Conservation (phyloP, 345 rosid species). For the Murraya koenigii region DNA sequence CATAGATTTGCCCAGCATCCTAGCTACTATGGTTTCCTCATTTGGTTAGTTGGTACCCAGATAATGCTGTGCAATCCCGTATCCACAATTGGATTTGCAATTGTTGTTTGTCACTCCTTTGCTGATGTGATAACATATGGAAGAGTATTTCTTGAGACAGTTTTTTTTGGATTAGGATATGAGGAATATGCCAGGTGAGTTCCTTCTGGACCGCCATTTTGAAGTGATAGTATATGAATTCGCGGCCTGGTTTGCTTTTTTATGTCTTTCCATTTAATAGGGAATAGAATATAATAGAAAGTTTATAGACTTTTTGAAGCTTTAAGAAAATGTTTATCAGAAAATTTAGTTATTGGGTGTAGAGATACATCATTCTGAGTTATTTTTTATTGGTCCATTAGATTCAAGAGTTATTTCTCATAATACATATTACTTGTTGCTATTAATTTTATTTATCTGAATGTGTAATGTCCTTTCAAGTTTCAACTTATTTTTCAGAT, state of each 20-base stretch:
- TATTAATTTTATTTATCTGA: neutral
- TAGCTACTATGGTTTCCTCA: conserved; percentile 60
- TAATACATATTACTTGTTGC: neutral
- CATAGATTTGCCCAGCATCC: conserved; percentile 63
- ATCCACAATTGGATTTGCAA: conserved; percentile 51
- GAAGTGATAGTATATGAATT: conserved; percentile 27
- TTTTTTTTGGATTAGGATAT: conserved; percentile 59
- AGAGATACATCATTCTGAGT: neutral
- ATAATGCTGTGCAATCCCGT: conserved; percentile 73
- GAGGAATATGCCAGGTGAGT: conserved; percentile 48
- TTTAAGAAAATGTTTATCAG: neutral
- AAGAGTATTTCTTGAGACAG: conserved; percentile 62
- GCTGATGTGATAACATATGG: conserved; percentile 58
- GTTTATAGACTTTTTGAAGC: neutral
- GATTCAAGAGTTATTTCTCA: neutral
- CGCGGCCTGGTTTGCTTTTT: neutral
- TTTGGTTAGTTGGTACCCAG: conserved; percentile 77
- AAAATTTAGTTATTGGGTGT: neutral
- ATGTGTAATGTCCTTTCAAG: neutral
- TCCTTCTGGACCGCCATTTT: conserved; percentile 71
- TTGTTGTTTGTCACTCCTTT: conserved; percentile 67
- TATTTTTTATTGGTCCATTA: neutral
- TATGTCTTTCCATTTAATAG: neutral
- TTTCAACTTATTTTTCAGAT: neutral
- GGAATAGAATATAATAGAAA: neutral